Base-by-base conservation (phyloP, 139 green algal species). In the Medakamo hakoo region DNA sequence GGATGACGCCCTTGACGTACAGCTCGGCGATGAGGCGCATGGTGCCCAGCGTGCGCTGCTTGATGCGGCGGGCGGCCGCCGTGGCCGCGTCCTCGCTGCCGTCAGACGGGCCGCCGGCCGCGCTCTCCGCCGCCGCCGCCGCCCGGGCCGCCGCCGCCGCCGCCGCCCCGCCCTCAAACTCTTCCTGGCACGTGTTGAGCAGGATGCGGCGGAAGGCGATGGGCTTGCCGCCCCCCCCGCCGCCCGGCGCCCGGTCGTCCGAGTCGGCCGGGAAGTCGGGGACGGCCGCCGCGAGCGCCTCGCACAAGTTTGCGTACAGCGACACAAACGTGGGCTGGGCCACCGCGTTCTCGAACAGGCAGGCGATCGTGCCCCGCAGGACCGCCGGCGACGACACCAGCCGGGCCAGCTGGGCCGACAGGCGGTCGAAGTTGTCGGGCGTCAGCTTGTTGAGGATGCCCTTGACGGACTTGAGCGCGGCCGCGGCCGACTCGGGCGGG, bases 391-490 rank as follows among this genome's bases (percentile, higher is more conserved):
- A 86, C 31, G 68, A 84, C 63, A 96, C 79, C n/a, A 89, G 69
- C 57, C 80, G 76, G 52, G 93, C 70, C 60, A 95, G 72, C 79
- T 94, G 88, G 4, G 75, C 58, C 49, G 89, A 73, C 70, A 96
- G 80, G 4, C 83, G 79, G 32, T 98, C 93, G 75, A 97, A 99
- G 74, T 98, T 99, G 73, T 99, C 88, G 0, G 93, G 93, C 27
- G 93, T 98, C 59, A 99, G 88, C 86, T 98, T 99, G 85, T 99
- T 99, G 31, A 99, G 84, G 4, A 97, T 90, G 63, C 86, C 86
- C 83, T 97, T 97, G 40, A 98, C 77, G 64, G 78, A 82, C 58
- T 86, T 87, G 29, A 93, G 65, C 4, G 91, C 84, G 81, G 96
- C 82, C 55, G 59, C 49, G 63, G 55, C 48, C 52, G 49, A 55